phyloP scores from a whole-genome alignment of 768 basidiomycete species.

The Chiua virens region DNA sequence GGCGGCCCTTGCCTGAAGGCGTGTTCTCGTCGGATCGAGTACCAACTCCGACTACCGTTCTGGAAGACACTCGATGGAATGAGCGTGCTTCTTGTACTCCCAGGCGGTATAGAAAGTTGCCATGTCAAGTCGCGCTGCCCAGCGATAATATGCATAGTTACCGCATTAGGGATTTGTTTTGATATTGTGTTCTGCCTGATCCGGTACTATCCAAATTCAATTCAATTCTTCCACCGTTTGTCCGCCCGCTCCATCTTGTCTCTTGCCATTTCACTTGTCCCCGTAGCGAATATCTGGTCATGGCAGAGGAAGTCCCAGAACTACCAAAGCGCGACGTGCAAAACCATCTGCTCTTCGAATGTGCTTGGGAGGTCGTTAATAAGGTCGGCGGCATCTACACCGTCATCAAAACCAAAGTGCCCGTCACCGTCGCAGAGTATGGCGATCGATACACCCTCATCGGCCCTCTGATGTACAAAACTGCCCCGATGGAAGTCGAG shows the following conservation, averaged over 20 bases:
- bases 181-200: constrained; percentile 12
- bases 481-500: constrained; percentile 99
- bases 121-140: too few relatives aligned
- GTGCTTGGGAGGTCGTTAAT: constrained; percentile 98
- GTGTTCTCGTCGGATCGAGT: background rate
- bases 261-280: background rate
- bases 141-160: constrained; percentile 12
- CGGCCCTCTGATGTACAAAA: constrained; percentile 97
- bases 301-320: constrained; percentile 30
- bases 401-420: constrained; percentile 99
- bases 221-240: background rate
- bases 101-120: background rate
- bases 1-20: constrained; percentile 33
- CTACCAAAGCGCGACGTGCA: constrained; percentile 64
- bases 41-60: background rate
- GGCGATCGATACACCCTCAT: constrained; percentile 95
- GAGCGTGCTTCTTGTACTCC: background rate
- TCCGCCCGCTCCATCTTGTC: background rate
- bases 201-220: constrained; percentile 4
- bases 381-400: constrained; percentile 99
- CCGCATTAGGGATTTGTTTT: constrained; percentile 16
- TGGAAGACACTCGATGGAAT: background rate
- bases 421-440: constrained; percentile 95
- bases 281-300: constrained; percentile 6
- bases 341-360: constrained; percentile 85